Evolutionary conservation across 257 asterid genomes (phyloP).

Genomic region (Solanum dulcamara): DNA sequence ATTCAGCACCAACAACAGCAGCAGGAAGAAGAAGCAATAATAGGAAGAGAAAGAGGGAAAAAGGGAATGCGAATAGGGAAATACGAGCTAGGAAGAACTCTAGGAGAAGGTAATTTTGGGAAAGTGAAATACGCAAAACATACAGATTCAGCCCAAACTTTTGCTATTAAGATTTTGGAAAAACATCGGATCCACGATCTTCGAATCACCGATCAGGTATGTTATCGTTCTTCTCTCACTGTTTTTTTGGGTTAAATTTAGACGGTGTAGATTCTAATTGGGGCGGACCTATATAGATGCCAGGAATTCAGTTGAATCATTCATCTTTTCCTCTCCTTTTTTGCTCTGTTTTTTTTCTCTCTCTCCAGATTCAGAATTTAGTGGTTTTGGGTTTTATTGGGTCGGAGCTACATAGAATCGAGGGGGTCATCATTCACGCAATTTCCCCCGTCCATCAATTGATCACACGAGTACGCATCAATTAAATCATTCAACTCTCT

Average conservation of each 20-base stretch:
- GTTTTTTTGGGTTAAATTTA: background rate
- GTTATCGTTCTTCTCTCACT: background rate
- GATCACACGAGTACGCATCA: no score
- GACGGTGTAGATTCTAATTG: background rate
- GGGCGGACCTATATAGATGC: no score
- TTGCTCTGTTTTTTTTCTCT: background rate
- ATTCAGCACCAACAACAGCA: slow-evolving; percentile 21
- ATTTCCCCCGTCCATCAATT: no score
- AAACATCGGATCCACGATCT: slow-evolving; percentile 55
- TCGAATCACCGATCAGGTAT: slow-evolving; percentile 68
- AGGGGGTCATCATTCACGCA: no score
- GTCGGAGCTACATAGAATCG: background rate
- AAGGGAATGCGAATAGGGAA: slow-evolving; percentile 63
- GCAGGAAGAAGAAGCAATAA: background rate
- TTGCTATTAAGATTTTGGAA: slow-evolving; percentile 77
- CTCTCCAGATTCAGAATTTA: background rate
- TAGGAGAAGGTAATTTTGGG: slow-evolving; percentile 96
- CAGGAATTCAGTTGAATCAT: background rate
- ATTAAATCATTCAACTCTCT: background rate
- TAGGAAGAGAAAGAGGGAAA: background rate
- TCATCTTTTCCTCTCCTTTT: background rate
- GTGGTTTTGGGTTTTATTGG: background rate
- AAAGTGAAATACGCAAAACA: slow-evolving; percentile 79
- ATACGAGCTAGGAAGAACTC: slow-evolving; percentile 69
- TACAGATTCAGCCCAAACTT: slow-evolving; percentile 45